These are phyloP conservation scores for Sclerotiophoma versabilis DNA, from an alignment of 2,329 filamentous ascomycete genomes.

Conservation along the genomic window DNA sequence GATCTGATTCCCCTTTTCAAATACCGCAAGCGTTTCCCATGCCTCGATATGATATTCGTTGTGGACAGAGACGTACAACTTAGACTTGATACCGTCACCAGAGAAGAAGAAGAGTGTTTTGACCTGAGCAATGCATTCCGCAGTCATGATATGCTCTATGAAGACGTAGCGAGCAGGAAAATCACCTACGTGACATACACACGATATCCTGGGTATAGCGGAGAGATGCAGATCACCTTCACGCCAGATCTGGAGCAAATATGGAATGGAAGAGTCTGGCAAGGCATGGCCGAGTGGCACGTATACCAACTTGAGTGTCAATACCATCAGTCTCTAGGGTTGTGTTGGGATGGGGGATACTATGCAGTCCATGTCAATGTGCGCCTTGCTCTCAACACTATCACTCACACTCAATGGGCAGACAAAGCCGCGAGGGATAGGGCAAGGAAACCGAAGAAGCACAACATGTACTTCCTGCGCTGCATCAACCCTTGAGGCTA, in stretches of 20 bases:
- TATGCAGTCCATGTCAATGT: not conserved
- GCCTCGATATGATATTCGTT: not conserved
- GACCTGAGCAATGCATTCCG: not conserved
- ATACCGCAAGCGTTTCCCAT: not conserved
- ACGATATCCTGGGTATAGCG: not conserved
- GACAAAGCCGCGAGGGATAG: not conserved
- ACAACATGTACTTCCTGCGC: not conserved
- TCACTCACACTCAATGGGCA: not conserved
- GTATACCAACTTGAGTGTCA: not conserved
- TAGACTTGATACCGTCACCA: not conserved
- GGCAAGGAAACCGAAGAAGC: not conserved
- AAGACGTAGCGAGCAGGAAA: not conserved
- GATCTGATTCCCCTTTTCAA: not conserved
- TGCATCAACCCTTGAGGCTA: not conserved
- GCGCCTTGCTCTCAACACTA: not conserved
- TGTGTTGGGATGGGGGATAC: not conserved
- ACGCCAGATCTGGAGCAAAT: not conserved
- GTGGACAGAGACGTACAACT: not conserved
- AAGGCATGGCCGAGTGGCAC: not conserved
- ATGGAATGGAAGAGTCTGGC: not conserved
- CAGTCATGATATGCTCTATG: not conserved
- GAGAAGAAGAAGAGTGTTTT: not conserved
- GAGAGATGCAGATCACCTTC: not conserved
- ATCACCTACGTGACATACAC: not conserved
- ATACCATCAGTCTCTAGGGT: not conserved